A percentile compares a stretch with the other conserved stretches of the same genome.
These are phyloP conservation scores for Arthrinium phaeospermum DNA, from an alignment of 2,329 filamentous ascomycete species.

Conservation along the genomic window DNA sequence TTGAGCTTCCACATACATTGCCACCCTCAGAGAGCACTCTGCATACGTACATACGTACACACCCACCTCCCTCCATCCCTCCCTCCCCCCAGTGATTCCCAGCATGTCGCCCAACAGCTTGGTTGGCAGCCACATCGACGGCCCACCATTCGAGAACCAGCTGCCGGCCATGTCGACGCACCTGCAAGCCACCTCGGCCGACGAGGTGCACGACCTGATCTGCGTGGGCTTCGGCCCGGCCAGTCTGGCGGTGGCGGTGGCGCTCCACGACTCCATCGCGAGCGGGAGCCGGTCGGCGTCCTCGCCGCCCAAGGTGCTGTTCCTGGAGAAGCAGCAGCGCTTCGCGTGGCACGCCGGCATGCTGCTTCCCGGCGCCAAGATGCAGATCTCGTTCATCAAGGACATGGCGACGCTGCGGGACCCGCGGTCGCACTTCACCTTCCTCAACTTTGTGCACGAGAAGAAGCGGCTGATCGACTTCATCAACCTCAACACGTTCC, in stretches of 20 bases:
- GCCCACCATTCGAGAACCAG: slow-evolving; percentile 22
- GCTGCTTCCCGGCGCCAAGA: slow-evolving; percentile 89
- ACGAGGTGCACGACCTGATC: slow-evolving; percentile 80
- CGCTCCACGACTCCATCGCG: slow-evolving; percentile 80
- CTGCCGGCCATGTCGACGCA: slow-evolving; percentile 41
- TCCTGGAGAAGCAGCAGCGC: slow-evolving; percentile 81
- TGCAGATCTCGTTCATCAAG: slow-evolving; percentile 98
- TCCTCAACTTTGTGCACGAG: slow-evolving; percentile 89
- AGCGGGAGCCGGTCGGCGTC: slow-evolving; percentile 47
- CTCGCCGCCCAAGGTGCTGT: slow-evolving; percentile 73
- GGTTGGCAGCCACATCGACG: slow-evolving; percentile 34
- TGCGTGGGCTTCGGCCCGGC: slow-evolving; percentile 94
- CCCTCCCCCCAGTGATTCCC: background rate
- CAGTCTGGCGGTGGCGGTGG: slow-evolving; percentile 86
- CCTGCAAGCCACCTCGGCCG: slow-evolving; percentile 58
- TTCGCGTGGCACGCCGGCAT: slow-evolving; percentile 97
- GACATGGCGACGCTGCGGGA: slow-evolving; percentile 90
- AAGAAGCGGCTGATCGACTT: slow-evolving; percentile 87
- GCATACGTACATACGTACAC: background rate
- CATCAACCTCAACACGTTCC: slow-evolving; percentile 87
- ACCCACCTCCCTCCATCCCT: background rate
- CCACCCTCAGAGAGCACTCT: background rate
- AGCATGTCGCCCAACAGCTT: slow-evolving; percentile 39
- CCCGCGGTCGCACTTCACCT: slow-evolving; percentile 90
- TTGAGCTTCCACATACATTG: background rate